A percentile compares a stretch with the other conserved stretches of the same genome.
Conservation (phyloP, 2,329 filamentous ascomycete species). For the Alternaria hordeiaustralica region DNA sequence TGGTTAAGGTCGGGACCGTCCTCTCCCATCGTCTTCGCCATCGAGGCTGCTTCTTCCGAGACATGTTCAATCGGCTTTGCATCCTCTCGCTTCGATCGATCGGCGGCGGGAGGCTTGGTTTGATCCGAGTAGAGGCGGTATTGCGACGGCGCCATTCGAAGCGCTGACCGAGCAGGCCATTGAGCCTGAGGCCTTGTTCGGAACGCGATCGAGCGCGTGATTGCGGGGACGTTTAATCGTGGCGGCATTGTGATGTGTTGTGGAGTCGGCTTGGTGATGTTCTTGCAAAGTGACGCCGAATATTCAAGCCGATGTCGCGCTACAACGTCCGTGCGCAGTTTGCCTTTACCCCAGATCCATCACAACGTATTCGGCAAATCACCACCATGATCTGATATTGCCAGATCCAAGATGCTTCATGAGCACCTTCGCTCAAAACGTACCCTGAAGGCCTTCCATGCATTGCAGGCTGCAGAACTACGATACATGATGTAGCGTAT, state of each 20-base stretch:
- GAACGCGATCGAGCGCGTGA: conserved; percentile 43
- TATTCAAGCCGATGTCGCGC: conserved; percentile 17
- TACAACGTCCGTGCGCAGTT: conserved; percentile 24
- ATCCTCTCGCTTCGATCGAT: conserved; percentile 40
- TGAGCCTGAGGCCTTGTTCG: conserved; percentile 35
- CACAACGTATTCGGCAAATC: not conserved
- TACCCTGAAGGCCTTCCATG: not conserved
- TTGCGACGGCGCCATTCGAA: conserved; percentile 33
- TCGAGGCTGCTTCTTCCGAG: conserved; percentile 69
- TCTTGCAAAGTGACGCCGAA: conserved; percentile 28
- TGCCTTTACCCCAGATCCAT: not conserved
- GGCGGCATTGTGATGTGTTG: conserved; percentile 45
- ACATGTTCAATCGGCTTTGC: conserved; percentile 61
- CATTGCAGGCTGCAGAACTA: no score
- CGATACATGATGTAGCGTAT: not conserved
- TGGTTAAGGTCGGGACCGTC: conserved; percentile 68
- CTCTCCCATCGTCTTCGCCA: conserved; percentile 63
- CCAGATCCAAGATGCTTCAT: not conserved
- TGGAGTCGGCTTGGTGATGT: conserved; percentile 15
- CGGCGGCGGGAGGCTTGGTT: conserved; percentile 39
- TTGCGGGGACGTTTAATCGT: conserved; percentile 42
- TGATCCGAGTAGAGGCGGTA: conserved; percentile 40
- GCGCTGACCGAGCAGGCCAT: conserved; percentile 36
- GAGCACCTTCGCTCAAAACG: not conserved
- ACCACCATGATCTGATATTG: not conserved